phyloP scores from a whole-genome alignment of 768 basidiomycete species.

The Terana coerulea region DNA sequence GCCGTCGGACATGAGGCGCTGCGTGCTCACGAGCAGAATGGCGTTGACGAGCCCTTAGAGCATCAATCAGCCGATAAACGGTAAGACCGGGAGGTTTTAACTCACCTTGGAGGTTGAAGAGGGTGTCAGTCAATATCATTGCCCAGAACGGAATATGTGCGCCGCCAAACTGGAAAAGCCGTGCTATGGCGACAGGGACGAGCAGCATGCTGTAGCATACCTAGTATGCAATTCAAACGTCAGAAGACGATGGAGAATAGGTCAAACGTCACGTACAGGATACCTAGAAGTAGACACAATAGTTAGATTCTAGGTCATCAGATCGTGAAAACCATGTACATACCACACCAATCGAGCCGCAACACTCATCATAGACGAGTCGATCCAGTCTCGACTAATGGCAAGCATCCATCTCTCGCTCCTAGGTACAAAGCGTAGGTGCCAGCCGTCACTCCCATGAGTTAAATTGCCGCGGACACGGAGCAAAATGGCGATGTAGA shows the following conservation, averaged over 20 bases:
- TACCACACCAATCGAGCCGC: conserved; percentile 33
- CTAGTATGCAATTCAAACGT: conserved; percentile 1
- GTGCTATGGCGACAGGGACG: conserved; percentile 31
- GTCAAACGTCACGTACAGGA: conserved; percentile 16
- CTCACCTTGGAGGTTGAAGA: conserved; percentile 32
- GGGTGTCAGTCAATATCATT: conserved; percentile 29
- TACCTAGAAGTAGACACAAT: conserved; percentile 15
- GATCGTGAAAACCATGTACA: not conserved
- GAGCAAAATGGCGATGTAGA: conserved; percentile 32
- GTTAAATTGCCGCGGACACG: conserved; percentile 36
- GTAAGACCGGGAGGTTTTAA: not conserved
- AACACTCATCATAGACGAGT: conserved; percentile 28
- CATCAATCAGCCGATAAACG: not conserved
- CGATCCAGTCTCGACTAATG: conserved; percentile 29
- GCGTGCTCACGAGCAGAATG: conserved; percentile 27
- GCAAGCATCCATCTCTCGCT: conserved; percentile 31
- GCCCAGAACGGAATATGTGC: conserved; percentile 24
- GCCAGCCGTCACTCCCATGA: conserved; percentile 24
- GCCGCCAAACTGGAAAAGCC: conserved; percentile 28
- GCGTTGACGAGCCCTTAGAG: conserved; percentile 30
- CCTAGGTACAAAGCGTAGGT: conserved; percentile 28
- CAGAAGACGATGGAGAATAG: not conserved
- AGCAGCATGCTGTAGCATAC: conserved; percentile 31
- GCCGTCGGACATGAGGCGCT: conserved; percentile 28
- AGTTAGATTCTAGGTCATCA: too few species aligned